Percentiles rank a stretch among this genome's conserved stretches.
Conservation (phyloP, 257 asterid species). For the Petunia secreta region DNA sequence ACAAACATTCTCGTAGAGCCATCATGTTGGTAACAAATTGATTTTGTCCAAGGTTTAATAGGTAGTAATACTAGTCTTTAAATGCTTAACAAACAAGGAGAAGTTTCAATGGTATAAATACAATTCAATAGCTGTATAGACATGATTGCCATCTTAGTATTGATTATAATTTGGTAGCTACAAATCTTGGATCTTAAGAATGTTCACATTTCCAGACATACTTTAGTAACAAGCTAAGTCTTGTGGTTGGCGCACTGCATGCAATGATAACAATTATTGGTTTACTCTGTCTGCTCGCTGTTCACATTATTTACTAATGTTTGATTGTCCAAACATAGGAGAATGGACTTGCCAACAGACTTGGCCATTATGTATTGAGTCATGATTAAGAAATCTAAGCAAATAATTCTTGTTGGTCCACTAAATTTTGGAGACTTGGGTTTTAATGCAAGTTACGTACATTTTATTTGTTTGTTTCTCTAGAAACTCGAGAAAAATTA, state of each 20-base stretch:
- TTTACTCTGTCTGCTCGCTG: not conserved
- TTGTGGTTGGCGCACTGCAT: not conserved
- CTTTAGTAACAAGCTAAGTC: constrained; percentile 1
- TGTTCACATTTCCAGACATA: not conserved
- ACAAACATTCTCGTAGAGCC: constrained; percentile 29
- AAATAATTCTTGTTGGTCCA: constrained; percentile 18
- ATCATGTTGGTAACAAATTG: constrained; percentile 32
- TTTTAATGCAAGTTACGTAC: constrained; percentile 28
- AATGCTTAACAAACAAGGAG: not conserved
- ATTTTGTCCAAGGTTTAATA: not conserved
- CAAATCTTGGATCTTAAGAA: constrained; percentile 17
- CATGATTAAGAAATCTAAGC: not conserved
- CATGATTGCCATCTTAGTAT: constrained; percentile 13
- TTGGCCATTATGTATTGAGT: not conserved
- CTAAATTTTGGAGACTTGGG: constrained; percentile 8
- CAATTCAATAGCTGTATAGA: not conserved
- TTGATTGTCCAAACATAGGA: not conserved
- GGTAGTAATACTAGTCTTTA: not conserved
- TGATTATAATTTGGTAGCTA: not conserved
- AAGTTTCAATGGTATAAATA: not conserved
- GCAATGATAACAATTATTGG: not conserved
- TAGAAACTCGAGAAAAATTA: too few relatives aligned
- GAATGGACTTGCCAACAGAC: not conserved
- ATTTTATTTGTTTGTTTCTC: not conserved
- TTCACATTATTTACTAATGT: not conserved